Conservation (phyloP, 139 green algal species). For the Tetratostichococcus sp. region DNA sequence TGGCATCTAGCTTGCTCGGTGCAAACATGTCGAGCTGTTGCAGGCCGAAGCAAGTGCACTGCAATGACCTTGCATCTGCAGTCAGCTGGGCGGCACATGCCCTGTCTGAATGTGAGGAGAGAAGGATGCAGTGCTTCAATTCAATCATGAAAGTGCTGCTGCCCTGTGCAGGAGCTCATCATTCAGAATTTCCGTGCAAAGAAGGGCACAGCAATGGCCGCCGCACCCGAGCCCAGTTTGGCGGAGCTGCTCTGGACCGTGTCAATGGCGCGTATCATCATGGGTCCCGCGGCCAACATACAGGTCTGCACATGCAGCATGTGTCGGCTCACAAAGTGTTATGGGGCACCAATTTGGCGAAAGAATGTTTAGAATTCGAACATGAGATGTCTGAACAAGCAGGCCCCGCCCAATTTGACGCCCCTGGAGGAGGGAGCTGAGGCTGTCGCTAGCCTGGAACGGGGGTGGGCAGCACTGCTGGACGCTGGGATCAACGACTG, state of each 20-base stretch:
- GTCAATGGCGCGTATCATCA: constrained; percentile 67
- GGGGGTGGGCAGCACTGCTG: constrained; percentile 59
- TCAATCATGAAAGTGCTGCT: too few species aligned
- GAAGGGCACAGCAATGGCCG: constrained; percentile 63
- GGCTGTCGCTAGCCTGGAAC: neutral
- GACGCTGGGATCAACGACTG: constrained; percentile 84
- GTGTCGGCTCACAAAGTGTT: too few species aligned
- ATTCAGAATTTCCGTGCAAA: constrained; percentile 86
- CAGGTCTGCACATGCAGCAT: constrained; percentile 28
- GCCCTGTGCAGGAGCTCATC: constrained; percentile 88
- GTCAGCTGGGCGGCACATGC: too few species aligned
- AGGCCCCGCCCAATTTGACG: constrained; percentile 79
- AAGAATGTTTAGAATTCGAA: neutral
- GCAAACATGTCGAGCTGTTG: too few species aligned
- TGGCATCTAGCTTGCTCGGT: too few species aligned
- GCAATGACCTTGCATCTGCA: too few species aligned
- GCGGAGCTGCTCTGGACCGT: constrained; percentile 75
- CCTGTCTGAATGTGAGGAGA: too few species aligned
- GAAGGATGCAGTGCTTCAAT: too few species aligned
- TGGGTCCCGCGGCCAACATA: constrained; percentile 66
- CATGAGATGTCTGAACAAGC: neutral
- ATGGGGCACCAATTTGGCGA: neutral
- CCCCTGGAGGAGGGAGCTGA: constrained; percentile 12
- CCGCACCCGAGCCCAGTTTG: constrained; percentile 40
- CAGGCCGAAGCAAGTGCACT: too few species aligned